Base-by-base conservation (phyloP, 441 rosid species). In the Croton laevigatus region DNA sequence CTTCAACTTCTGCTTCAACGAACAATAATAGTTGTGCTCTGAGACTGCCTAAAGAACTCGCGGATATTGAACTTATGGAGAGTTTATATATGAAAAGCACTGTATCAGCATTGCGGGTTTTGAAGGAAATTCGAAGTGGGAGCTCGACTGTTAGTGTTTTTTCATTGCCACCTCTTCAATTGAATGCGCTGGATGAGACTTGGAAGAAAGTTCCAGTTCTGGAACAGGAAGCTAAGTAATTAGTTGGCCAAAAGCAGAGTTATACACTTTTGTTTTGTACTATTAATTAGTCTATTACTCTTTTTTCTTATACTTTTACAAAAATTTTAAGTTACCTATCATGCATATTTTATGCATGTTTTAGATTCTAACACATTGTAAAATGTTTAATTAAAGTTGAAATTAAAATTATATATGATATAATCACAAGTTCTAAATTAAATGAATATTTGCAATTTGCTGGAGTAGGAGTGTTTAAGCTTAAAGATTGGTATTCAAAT, bases 141-240 rank as follows among this genome's bases (percentile, higher is more conserved):
- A 94, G 97, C 81, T 91, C 96, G 5, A 90, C 98, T 0, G 92
- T 87, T n/a, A 86, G 95, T 62, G 90, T 62, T 7, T 89, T 91
- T 65, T 94, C 97, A 0, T 79, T 88, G 81, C 96, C 96, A 7
- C 98, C 97, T 0, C 58, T 91, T 76, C 98, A 87, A 75, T 66
- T 75, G 3, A 83, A 72, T 70, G 80, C 71, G 62, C n/a, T 65
- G 57, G 80, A 78, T 8, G 71, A 68, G 37, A 7, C 71, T 42
- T 75, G 80, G 80, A 81, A 65, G 14, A 78, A 75, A 52, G 79
- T 71, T 55, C 75, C 80, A 3, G 63, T 79, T 7, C 46, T 79
- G 67, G 82, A 79, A 66, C 82, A 79, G 66, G 77, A 2, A 3
- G 77, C 82, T 54, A 79, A 71, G 69, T 79, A 59, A 53, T 42